Percentiles rank a stretch among this genome's conserved stretches.
Evolutionary conservation across 768 basidiomycete genomes (phyloP).

Genomic region (Pleurotus djamor): DNA sequence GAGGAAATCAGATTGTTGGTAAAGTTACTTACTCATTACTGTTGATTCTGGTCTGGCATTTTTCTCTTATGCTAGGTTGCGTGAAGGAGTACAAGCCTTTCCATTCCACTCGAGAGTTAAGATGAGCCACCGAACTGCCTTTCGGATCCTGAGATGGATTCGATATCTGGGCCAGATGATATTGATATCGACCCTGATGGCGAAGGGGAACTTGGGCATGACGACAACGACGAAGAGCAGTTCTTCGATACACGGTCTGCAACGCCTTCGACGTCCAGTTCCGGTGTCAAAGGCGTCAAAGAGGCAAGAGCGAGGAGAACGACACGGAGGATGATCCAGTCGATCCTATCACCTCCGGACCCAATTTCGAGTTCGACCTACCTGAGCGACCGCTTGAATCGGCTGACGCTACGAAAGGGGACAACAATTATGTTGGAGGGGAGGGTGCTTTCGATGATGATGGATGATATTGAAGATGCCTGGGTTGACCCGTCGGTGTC

Average conservation of each 20-base stretch:
- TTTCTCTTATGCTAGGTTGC: no score
- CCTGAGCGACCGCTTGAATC: conserved; percentile 25
- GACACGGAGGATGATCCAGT: conserved; percentile 75
- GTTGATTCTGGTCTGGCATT: no score
- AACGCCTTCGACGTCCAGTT: conserved; percentile 37
- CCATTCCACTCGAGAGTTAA: conserved; percentile 44
- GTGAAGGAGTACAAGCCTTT: conserved; percentile 49
- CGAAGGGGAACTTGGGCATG: no score
- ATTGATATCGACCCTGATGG: conserved; percentile 42
- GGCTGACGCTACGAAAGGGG: conserved; percentile 12
- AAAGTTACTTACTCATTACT: no score
- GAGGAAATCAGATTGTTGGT: no score
- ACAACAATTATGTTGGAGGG: conserved; percentile 22
- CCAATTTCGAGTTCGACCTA: conserved; percentile 35
- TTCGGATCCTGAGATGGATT: conserved; percentile 75
- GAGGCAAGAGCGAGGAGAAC: conserved; percentile 48
- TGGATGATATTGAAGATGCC: conserved; percentile 49
- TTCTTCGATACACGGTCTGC: conserved; percentile 52
- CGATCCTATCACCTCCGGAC: conserved; percentile 69
- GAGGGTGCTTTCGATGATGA: conserved; percentile 28
- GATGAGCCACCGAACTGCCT: conserved; percentile 88
- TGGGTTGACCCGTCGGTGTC: conserved; percentile 72
- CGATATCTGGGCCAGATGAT: conserved; percentile 78
- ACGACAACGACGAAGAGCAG: conserved; percentile 42
- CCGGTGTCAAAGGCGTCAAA: conserved; percentile 20